phyloP scores from a whole-genome alignment of 1,284 basidiomycete genomes.

The Trichosporon coremiiforme region DNA sequence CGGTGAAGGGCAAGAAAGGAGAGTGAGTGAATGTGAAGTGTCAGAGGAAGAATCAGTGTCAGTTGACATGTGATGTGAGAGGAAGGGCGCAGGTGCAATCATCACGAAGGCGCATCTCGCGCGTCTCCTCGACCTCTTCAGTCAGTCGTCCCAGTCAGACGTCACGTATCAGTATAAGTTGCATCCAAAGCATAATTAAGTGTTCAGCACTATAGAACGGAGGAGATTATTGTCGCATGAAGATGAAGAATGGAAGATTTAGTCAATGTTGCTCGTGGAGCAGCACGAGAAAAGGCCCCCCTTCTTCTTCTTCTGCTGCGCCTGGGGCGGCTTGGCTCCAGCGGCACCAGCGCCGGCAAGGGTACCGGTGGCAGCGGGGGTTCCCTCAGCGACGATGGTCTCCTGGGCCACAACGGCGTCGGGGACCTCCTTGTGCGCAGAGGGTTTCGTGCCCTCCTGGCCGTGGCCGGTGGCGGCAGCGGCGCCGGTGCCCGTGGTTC shows the following conservation, averaged over 20 bases:
- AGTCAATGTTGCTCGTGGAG: constrained; percentile 40
- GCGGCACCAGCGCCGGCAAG: neutral
- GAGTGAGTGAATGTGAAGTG: neutral
- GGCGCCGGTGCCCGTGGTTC: constrained; percentile 20
- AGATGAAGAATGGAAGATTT: constrained; percentile 19
- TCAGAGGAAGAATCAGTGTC: neutral
- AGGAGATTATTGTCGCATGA: no score
- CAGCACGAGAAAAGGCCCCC: constrained; percentile 51
- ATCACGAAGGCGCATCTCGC: no score
- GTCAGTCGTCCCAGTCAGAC: no score
- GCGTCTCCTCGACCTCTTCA: no score
- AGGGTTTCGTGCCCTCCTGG: constrained; percentile 18
- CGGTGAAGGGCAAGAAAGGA: no score
- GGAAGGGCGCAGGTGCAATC: no score
- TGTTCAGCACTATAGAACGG: constrained; percentile 12
- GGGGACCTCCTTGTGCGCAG: constrained; percentile 14
- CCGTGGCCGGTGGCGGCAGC: constrained; percentile 22
- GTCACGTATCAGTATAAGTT: neutral
- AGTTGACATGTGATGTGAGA: neutral
- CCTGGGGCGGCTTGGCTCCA: constrained; percentile 14
- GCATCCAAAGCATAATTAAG: constrained; percentile 10
- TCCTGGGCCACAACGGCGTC: neutral
- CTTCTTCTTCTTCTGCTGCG: constrained; percentile 42
- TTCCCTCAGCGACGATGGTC: constrained; percentile 1
- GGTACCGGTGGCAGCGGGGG: constrained; percentile 5